phyloP scores from a whole-genome alignment of 805 yeast genomes.

The Ogataea parapolymorpha region DNA sequence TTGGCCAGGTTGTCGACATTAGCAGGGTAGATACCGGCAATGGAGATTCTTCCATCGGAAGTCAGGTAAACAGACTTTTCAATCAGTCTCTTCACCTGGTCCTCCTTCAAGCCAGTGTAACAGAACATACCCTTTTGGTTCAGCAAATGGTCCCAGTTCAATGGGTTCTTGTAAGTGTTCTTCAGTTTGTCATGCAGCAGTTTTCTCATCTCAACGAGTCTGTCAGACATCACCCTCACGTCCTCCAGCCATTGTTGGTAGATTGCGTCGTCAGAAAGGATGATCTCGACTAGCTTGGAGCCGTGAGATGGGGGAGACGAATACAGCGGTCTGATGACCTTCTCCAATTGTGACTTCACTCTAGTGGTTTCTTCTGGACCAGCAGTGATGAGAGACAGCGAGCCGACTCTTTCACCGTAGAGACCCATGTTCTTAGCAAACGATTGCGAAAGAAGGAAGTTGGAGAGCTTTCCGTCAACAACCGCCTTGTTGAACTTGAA shows the following conservation, averaged over 20 bases:
- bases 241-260: constrained; percentile 76
- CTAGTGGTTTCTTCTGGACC: constrained; percentile 48
- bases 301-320: constrained; percentile 97
- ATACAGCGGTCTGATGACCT: constrained; percentile 78
- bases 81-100: constrained; percentile 70
- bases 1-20: constrained; percentile 76
- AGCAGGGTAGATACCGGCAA: constrained; percentile 79
- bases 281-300: constrained; percentile 78
- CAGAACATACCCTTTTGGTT: constrained; percentile 97
- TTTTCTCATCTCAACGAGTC: constrained; percentile 71
- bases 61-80: constrained; percentile 81
- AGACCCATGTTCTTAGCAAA: constrained; percentile 95
- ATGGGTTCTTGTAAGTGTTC: constrained; percentile 47
- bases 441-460: constrained; percentile 74
- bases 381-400: constrained; percentile 63
- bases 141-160: constrained; percentile 82
- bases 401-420: constrained; percentile 93
- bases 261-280: constrained; percentile 58
- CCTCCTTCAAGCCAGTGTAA: constrained; percentile 73
- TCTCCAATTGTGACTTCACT: constrained; percentile 66
- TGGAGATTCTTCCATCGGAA: constrained; percentile 85
- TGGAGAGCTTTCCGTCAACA: constrained; percentile 47
- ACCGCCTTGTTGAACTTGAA: constrained; percentile 39
- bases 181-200: constrained; percentile 56
- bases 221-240: constrained; percentile 71